Evolutionary conservation across 805 yeast species (phyloP).

Genomic region (Monosporozyma servazzii): DNA sequence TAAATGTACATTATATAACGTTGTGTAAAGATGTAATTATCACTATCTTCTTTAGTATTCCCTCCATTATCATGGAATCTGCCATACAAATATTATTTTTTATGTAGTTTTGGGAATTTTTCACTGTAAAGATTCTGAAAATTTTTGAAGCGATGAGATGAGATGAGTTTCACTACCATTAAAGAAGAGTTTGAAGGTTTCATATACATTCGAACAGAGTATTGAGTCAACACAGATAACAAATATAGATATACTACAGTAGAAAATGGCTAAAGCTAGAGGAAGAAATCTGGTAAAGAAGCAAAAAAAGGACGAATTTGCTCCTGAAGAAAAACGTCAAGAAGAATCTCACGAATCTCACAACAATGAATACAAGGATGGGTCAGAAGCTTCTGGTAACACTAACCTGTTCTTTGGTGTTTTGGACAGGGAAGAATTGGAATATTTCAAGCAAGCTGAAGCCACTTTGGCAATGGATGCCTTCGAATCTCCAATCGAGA

Average conservation of each 20-base stretch:
- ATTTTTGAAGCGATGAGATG: constrained; percentile 7
- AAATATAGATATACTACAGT: too few species aligned
- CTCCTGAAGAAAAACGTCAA: constrained; percentile 10
- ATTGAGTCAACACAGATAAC: too few species aligned
- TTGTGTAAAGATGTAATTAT: too few species aligned
- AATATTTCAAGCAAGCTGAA: constrained; percentile 90
- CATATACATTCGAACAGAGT: too few species aligned
- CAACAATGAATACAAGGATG: constrained; percentile 11
- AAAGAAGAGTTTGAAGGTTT: neutral
- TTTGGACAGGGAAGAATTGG: constrained; percentile 74
- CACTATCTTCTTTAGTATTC: too few species aligned
- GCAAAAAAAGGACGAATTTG: constrained; percentile 19
- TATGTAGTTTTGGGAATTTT: neutral
- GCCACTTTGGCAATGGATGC: constrained; percentile 73
- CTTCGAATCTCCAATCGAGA: constrained; percentile 65
- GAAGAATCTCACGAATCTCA: constrained; percentile 7
- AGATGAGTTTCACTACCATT: constrained; percentile 12
- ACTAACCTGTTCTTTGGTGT: constrained; percentile 66
- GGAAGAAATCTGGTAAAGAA: constrained; percentile 34
- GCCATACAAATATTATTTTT: neutral
- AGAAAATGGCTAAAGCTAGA: constrained; percentile 28
- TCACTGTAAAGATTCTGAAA: constrained; percentile 1
- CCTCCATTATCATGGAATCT: too few species aligned
- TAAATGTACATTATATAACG: too few species aligned
- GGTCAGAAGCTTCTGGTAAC: constrained; percentile 2